These are phyloP conservation scores for Calamus simplicifolius DNA, from an alignment of 176 grass and related monocot species.

Conservation along the genomic window DNA sequence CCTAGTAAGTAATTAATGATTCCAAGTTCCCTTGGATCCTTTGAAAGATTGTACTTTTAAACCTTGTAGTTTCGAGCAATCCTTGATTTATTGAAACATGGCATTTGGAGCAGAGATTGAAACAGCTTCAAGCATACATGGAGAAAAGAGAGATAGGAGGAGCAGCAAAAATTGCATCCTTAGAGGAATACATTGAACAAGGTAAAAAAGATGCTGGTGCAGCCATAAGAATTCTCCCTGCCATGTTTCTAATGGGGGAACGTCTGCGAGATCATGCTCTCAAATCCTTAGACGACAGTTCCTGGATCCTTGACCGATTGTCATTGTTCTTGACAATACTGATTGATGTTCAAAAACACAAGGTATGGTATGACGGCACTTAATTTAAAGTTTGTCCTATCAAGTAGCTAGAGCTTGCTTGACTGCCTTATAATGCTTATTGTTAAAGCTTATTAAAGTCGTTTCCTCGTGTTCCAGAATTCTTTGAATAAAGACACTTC, in stretches of 20 bases:
- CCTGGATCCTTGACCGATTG: slow-evolving; percentile 8
- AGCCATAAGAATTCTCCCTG: slow-evolving; percentile 12
- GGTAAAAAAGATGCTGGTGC: slow-evolving; percentile 7
- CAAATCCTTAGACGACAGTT: slow-evolving; percentile 17
- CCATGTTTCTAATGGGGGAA: slow-evolving; percentile 25
- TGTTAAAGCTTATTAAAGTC: too few species aligned
- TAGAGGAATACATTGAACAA: slow-evolving; percentile 17
- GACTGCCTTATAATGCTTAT: too few species aligned
- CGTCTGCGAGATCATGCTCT: not conserved
- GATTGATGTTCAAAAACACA: slow-evolving; percentile 14
- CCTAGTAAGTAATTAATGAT: slow-evolving; percentile 6
- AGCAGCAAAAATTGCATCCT: not conserved
- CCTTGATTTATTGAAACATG: not conserved
- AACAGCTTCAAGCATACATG: slow-evolving; percentile 21
- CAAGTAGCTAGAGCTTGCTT: too few species aligned
- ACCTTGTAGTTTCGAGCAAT: too few species aligned
- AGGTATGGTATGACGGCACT: slow-evolving; percentile 2
- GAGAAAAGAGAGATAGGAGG: slow-evolving; percentile 8
- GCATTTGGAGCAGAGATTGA: slow-evolving; percentile 5
- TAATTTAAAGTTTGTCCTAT: too few species aligned
- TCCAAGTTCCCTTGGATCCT: too few species aligned
- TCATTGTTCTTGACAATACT: slow-evolving; percentile 14
- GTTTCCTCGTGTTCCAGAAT: too few species aligned
- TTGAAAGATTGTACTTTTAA: too few species aligned
- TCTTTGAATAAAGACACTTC: too few species aligned